These are phyloP conservation scores for Ceratocystiopsis sp. DNA, from an alignment of 2,329 filamentous ascomycete genomes.

Conservation along the genomic window DNA sequence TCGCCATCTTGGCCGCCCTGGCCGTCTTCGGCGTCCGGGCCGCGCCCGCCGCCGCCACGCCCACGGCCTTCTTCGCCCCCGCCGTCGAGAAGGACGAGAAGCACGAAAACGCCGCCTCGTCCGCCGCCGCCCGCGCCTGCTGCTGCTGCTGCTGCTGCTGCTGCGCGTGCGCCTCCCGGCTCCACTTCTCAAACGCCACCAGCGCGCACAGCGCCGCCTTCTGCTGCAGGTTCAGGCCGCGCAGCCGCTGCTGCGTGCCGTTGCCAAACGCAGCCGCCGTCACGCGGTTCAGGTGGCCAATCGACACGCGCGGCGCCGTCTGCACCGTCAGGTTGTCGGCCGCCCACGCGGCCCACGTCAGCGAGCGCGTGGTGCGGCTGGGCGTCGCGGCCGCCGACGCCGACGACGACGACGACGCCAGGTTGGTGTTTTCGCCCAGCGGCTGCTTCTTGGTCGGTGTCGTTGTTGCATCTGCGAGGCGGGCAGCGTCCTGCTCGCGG, in stretches of 20 bases:
- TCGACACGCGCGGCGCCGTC: constrained; percentile 74
- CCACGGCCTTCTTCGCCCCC: constrained; percentile 4
- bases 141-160: background rate
- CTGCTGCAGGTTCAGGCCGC: constrained; percentile 83
- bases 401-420: constrained; percentile 33
- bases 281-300: constrained; percentile 81
- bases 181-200: constrained; percentile 68
- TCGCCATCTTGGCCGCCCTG: constrained; percentile 16
- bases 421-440: constrained; percentile 66
- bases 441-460: constrained; percentile 41
- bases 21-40: constrained; percentile 32
- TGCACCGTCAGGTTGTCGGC: constrained; percentile 49
- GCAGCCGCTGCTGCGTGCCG: constrained; percentile 67
- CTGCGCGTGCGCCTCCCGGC: constrained; percentile 30
- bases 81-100: background rate
- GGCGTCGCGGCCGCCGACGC: constrained; percentile 18
- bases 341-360: constrained; percentile 28
- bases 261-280: constrained; percentile 83
- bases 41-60: constrained; percentile 11
- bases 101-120: too few relatives aligned
- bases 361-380: background rate
- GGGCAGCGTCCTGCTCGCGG: constrained; percentile 25
- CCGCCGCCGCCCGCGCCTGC: background rate
- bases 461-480: background rate
- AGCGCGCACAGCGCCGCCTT: constrained; percentile 87